phyloP scores from a whole-genome alignment of 345 rosid species.

The Punica granatum region DNA sequence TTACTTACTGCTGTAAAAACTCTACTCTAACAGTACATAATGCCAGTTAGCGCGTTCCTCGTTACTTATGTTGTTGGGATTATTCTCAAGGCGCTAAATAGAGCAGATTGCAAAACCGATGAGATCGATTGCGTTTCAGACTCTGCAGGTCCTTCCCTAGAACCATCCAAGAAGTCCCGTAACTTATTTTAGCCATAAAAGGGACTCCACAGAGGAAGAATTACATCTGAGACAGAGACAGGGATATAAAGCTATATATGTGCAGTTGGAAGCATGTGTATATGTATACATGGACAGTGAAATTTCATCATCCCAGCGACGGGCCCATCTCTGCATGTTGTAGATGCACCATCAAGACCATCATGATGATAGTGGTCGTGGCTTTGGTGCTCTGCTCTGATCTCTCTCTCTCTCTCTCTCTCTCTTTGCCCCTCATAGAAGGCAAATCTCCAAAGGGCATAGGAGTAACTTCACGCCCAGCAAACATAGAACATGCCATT shows the following conservation, averaged over 20 bases:
- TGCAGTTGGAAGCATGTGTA: not conserved
- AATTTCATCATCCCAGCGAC: slow-evolving; percentile 4
- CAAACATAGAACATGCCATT: slow-evolving; percentile 14
- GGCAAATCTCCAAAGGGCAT: not conserved
- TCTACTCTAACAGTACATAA: not conserved
- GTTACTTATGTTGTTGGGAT: not conserved
- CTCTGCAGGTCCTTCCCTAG: not conserved
- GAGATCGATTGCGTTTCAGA: not conserved
- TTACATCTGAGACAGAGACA: slow-evolving; percentile 3
- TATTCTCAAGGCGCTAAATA: not conserved
- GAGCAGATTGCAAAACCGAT: not conserved
- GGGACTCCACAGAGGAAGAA: not conserved
- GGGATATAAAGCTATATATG: slow-evolving; percentile 10
- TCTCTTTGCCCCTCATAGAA: no score
- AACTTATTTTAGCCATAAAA: not conserved
- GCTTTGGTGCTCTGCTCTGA: not conserved
- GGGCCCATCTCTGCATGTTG: slow-evolving; percentile 10
- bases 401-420: not conserved
- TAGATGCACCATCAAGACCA: not conserved
- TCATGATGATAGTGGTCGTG: not conserved
- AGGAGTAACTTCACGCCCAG: not conserved
- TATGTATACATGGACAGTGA: slow-evolving; percentile 1
- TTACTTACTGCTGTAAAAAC: not conserved
- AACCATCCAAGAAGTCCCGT: not conserved
- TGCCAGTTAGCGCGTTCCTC: not conserved